Conservation (phyloP, 192 early-diverging fungal genomes). For the Backusella australiensis region DNA sequence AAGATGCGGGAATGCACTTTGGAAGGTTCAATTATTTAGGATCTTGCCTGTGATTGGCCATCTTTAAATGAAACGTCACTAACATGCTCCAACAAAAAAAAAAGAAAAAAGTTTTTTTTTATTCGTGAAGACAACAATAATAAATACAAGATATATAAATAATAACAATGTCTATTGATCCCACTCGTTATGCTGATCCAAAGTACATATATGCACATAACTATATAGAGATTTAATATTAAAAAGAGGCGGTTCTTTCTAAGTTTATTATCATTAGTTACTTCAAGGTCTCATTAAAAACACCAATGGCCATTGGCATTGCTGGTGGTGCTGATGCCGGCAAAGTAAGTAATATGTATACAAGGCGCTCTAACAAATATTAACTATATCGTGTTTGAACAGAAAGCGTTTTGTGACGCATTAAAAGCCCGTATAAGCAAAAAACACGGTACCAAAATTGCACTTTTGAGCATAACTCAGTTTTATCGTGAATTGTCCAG, state of each 20-base stretch:
- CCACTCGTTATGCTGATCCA: constrained; percentile 14
- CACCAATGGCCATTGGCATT: constrained; percentile 50
- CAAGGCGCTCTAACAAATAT: background rate
- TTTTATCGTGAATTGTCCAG: constrained; percentile 59
- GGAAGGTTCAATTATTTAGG: background rate
- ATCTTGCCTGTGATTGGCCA: background rate
- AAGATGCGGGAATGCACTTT: background rate
- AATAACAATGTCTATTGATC: constrained; percentile 22
- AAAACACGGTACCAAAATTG: constrained; percentile 34
- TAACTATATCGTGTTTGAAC: constrained; percentile 30
- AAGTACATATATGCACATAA: background rate
- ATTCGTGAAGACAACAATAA: background rate
- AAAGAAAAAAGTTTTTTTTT: background rate
- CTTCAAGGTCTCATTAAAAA: constrained; percentile 27
- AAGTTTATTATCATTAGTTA: constrained; percentile 7
- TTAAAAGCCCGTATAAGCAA: background rate
- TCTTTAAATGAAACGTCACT: background rate
- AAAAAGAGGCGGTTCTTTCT: background rate
- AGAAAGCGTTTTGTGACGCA: constrained; percentile 22
- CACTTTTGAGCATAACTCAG: constrained; percentile 62
- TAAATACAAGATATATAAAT: background rate
- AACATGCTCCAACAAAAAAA: background rate
- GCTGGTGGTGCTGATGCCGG: constrained; percentile 51
- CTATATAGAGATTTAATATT: too few relatives aligned
- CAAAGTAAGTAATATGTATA: constrained; percentile 33